Percentiles rank a stretch among this genome's conserved stretches.
Evolutionary conservation across 345 rosid genomes (phyloP).

Genomic region (Populus davidiana): DNA sequence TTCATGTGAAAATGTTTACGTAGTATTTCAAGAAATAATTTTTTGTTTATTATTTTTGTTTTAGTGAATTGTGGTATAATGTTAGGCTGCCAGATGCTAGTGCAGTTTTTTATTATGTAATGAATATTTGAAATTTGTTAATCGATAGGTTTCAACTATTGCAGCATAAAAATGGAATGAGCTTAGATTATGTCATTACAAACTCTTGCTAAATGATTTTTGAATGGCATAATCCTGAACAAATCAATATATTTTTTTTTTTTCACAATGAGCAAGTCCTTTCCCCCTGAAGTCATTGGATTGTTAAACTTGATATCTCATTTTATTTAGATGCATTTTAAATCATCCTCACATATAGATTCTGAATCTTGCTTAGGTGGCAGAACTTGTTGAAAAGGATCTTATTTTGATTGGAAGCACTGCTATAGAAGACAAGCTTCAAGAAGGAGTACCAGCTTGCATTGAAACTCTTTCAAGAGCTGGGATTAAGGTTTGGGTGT

Average conservation of each 20-base stretch:
- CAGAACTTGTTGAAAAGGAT: slow-evolving; percentile 89
- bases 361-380: slow-evolving; percentile 60
- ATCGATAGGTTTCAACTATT: neutral
- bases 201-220: slow-evolving; percentile 1
- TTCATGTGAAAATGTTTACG: neutral
- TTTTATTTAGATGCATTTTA: neutral
- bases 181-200: neutral
- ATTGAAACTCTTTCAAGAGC: slow-evolving; percentile 96
- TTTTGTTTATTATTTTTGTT: neutral
- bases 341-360: slow-evolving; percentile 9
- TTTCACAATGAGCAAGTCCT: neutral
- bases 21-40: neutral
- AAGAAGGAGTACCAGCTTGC: slow-evolving; percentile 96
- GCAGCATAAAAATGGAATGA: neutral
- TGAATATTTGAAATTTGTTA: neutral
- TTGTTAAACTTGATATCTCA: neutral
- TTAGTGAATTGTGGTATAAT: neutral
- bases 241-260: neutral
- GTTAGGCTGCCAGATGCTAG: neutral
- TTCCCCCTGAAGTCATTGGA: neutral
- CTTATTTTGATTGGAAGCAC: slow-evolving; percentile 87
- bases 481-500: slow-evolving; percentile 98
- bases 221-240: neutral
- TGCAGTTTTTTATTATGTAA: neutral
- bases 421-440: slow-evolving; percentile 99